Conservation (phyloP, 495 filamentous ascomycete species). For the Polyplosphaeria fusca region DNA sequence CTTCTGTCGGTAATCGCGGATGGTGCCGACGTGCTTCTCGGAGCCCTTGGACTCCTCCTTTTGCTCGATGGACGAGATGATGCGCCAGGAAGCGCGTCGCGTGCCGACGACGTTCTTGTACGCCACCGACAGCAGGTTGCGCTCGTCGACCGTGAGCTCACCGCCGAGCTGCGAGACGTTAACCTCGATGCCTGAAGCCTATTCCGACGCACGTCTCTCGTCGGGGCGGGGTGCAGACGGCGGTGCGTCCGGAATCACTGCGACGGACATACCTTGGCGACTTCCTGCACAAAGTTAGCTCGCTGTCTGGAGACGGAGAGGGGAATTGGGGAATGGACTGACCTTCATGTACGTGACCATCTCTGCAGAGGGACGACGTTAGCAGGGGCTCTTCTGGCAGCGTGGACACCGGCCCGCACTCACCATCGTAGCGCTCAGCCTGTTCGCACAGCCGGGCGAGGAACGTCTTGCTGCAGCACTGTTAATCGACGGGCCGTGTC, state of each 20-base stretch:
- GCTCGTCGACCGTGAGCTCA: slow-evolving; percentile 95
- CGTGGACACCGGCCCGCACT: slow-evolving; percentile 40
- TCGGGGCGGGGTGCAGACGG: not conserved
- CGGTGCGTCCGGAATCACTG: slow-evolving; percentile 9
- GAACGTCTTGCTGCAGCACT: slow-evolving; percentile 87
- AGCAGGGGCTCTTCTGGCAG: slow-evolving; percentile 32
- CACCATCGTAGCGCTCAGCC: slow-evolving; percentile 99
- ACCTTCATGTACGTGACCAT: slow-evolving; percentile 99
- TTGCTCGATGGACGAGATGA: slow-evolving; percentile 99
- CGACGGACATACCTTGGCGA: slow-evolving; percentile 80
- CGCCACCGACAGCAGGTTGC: slow-evolving; percentile 97
- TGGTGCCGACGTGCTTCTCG: slow-evolving; percentile 92
- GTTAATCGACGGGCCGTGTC: slow-evolving; percentile 21
- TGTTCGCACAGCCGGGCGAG: slow-evolving; percentile 99
- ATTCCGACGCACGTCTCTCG: not conserved
- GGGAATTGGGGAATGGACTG: slow-evolving; percentile 37
- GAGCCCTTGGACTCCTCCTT: slow-evolving; percentile 99
- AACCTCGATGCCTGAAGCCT: no score
- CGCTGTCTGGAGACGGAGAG: not conserved
- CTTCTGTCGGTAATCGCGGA: slow-evolving; percentile 98
- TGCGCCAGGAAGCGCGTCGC: slow-evolving; percentile 98
- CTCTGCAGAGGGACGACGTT: slow-evolving; percentile 53
- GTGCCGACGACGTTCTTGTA: slow-evolving; percentile 99
- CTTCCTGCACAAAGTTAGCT: slow-evolving; percentile 60
- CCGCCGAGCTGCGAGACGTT: slow-evolving; percentile 77